Evolutionary conservation across 2,329 filamentous ascomycete species (phyloP).

Genomic region (Raffaelea albimanens): DNA sequence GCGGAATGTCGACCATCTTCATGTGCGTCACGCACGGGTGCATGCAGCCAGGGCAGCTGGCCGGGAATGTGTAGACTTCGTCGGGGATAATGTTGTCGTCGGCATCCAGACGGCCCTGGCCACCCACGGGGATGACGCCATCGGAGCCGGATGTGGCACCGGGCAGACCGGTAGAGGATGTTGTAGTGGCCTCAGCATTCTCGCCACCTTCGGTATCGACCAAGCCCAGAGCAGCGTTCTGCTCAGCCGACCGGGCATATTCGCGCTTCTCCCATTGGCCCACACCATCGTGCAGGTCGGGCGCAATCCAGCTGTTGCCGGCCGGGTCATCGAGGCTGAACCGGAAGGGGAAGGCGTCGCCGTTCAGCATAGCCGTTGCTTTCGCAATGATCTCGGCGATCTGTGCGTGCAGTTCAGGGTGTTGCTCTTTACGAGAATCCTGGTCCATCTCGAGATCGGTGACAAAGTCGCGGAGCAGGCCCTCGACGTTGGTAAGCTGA

Average conservation of each 20-base stretch:
- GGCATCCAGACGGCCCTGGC: constrained; percentile 26
- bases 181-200: constrained; percentile 6
- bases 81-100: constrained; percentile 83
- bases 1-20: constrained; percentile 97
- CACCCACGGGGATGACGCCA: constrained; percentile 40
- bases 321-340: constrained; percentile 82
- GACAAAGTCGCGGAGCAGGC: constrained; percentile 67
- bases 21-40: constrained; percentile 84
- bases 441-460: constrained; percentile 77
- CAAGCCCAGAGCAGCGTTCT: constrained; percentile 80
- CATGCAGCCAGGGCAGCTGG: constrained; percentile 83
- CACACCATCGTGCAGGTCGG: constrained; percentile 66
- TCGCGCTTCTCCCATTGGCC: constrained; percentile 85
- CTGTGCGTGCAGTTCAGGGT: constrained; percentile 70
- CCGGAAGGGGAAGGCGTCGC: constrained; percentile 76
- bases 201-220: constrained; percentile 45
- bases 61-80: constrained; percentile 87
- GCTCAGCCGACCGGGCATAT: constrained; percentile 71
- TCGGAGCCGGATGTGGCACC: constrained; percentile 28
- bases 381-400: constrained; percentile 67
- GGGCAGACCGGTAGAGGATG: constrained; percentile 9
- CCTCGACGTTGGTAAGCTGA: constrained; percentile 89
- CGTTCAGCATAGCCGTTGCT: constrained; percentile 66
- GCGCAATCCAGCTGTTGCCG: constrained; percentile 94
- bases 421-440: constrained; percentile 65